Evolutionary conservation across 164 flowering plant genomes (phyloP), one percentile per base, ranked within the genome.

Genomic region (Nelumbo lutea): DNA sequence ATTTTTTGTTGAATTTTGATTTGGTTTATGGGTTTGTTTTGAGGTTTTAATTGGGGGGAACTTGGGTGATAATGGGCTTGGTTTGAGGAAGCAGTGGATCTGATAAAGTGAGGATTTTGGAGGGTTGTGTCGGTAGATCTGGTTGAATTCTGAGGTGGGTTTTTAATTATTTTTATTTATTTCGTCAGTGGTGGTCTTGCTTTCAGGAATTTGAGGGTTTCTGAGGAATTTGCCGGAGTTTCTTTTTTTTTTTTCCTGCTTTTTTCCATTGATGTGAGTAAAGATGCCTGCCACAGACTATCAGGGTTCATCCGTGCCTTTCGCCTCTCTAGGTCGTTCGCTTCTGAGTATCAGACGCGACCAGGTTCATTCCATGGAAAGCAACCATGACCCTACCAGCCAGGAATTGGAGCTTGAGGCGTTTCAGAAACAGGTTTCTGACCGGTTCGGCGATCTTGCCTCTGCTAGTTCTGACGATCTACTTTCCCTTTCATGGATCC

Each of bases 271-370:
- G 48, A 42, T 58, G 51, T 2, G 56, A 73, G 79, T 78, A 83
- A 81, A 59, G 77, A 93, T 89, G 98, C 96, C 90, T 50, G 82
- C 87, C 2, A 88, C 90, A 59, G 97, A 88, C 41, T 80, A 79
- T 56, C 93, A 86, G 53, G 87, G 88, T 15, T 76, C 87, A 5
- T 71, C 86, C 5, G 72, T 79, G 11, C 75, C 84, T 11, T 71
- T 83, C n/a, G 58, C 75, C 6, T 75, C 71, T 11, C 42, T 82
- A 3, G 88, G 92, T 42, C 88, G 91, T 44, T 86, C 96, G 11
- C 75, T 91, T 15, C 15, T 91, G 64, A 86, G 90, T 73, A 70
- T 87, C 1, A 77, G 90, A 52, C 84, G 97, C 0, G 92, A 88
- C 47, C 94, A 87, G 68, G 81, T 84, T 42, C 96, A 89, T 67